Conservation (phyloP, 2,329 filamentous ascomycete genomes). For the Xylaria sp. region DNA sequence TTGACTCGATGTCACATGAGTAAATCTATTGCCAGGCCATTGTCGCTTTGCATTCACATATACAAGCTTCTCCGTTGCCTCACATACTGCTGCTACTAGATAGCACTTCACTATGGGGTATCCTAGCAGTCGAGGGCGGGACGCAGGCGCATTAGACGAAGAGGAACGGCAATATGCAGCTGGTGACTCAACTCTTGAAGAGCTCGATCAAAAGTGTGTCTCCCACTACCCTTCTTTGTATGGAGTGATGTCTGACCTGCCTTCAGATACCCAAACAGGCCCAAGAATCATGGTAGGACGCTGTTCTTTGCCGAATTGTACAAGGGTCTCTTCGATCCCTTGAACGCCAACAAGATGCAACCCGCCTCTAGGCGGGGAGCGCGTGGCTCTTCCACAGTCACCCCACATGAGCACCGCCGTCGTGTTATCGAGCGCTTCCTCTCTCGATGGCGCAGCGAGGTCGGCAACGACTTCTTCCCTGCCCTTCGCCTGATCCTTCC, state of each 20-base stretch:
- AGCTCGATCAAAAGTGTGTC: conserved; percentile 52
- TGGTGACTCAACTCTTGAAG: conserved; percentile 46
- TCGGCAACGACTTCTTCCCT: conserved; percentile 91
- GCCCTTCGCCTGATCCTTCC: conserved; percentile 90
- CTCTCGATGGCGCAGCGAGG: conserved; percentile 81
- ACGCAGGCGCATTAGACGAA: conserved; percentile 53
- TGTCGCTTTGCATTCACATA: not conserved
- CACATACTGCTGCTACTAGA: too few relatives aligned
- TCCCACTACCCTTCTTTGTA: not conserved
- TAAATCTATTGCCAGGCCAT: too few relatives aligned
- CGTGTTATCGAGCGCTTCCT: conserved; percentile 88
- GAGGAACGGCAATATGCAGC: conserved; percentile 58
- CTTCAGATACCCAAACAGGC: conserved; percentile 80
- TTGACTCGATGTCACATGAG: too few relatives aligned
- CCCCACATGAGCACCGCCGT: conserved; percentile 77
- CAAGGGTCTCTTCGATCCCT: conserved; percentile 78
- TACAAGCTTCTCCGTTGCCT: not conserved
- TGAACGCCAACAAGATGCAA: conserved; percentile 79
- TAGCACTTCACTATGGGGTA: conserved; percentile 42
- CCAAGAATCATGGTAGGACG: conserved; percentile 79
- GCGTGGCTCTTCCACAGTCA: conserved; percentile 61
- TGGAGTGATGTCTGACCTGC: conserved; percentile 12
- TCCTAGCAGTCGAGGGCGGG: conserved; percentile 37
- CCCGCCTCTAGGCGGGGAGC: conserved; percentile 62
- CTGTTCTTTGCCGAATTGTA: conserved; percentile 83